Evolutionary conservation across 2,329 filamentous ascomycete species (phyloP).

Genomic region (Exserohilum rostratum): DNA sequence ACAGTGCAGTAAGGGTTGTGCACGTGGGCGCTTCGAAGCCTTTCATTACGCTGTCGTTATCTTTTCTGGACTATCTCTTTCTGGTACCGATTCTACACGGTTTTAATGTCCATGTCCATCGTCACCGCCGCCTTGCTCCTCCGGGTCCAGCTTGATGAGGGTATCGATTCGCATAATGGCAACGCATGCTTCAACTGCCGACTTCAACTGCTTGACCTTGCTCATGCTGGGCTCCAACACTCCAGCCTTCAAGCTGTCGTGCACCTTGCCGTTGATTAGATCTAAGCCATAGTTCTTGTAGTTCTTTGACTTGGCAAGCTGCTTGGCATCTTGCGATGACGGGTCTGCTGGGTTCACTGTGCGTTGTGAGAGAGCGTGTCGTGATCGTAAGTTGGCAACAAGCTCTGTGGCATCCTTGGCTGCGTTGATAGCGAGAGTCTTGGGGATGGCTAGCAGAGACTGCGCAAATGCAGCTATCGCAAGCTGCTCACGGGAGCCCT

Average conservation of each 20-base stretch:
- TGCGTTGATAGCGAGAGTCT: constrained; percentile 95
- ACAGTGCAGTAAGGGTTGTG: constrained; percentile 5
- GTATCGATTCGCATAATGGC: constrained; percentile 99
- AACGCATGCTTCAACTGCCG: constrained; percentile 96
- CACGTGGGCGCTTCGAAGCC: constrained; percentile 12
- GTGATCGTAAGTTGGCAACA: constrained; percentile 90
- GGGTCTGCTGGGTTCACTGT: constrained; percentile 71
- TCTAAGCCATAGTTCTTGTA: constrained; percentile 99
- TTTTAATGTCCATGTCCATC: constrained; percentile 82
- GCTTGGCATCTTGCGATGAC: constrained; percentile 78
- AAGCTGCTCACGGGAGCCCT: constrained; percentile 92
- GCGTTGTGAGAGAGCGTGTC: constrained; percentile 92
- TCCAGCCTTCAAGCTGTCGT: constrained; percentile 91
- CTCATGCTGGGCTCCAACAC: constrained; percentile 97
- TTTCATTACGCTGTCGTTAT: constrained; percentile 20
- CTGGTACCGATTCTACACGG: not conserved
- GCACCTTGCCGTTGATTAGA: constrained; percentile 83
- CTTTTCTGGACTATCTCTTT: constrained; percentile 15
- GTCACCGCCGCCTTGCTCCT: constrained; percentile 74
- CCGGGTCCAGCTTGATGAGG: constrained; percentile 95
- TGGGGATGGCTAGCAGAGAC: constrained; percentile 90
- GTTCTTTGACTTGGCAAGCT: constrained; percentile 88
- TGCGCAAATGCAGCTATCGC: constrained; percentile 98
- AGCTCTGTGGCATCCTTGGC: constrained; percentile 96
- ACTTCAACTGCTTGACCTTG: constrained; percentile 98